A percentile compares a stretch with the other conserved stretches of the same genome.
These are phyloP conservation scores for Metschnikowia lochheadii DNA, from an alignment of 805 yeast species.

Conservation along the genomic window DNA sequence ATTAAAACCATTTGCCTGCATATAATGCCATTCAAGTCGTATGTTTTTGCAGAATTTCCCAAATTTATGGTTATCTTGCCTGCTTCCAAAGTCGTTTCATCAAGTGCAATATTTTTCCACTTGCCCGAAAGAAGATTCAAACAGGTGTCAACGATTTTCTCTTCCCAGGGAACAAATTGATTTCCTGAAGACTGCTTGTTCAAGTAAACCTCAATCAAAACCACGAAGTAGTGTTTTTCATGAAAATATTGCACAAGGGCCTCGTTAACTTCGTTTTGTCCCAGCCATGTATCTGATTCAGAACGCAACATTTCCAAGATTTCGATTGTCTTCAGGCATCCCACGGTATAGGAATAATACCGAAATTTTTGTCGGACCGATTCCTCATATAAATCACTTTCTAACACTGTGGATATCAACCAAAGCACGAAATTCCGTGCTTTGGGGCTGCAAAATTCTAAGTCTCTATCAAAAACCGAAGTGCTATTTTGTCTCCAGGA, in stretches of 20 bases:
- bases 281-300: constrained; percentile 12
- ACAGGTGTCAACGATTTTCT: constrained; percentile 8
- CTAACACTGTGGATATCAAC: constrained; percentile 8
- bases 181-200: constrained; percentile 10
- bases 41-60: not conserved
- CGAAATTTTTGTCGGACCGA: constrained; percentile 5
- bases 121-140: constrained; percentile 8
- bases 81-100: not conserved
- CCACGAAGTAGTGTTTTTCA: not conserved
- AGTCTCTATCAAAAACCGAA: not conserved
- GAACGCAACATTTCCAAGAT: constrained; percentile 3
- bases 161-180: constrained; percentile 6
- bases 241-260: constrained; percentile 13
- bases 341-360: constrained; percentile 5
- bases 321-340: not conserved
- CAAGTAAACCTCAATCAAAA: constrained; percentile 7
- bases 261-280: constrained; percentile 9
- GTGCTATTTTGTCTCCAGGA: not conserved
- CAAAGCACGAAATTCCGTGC: constrained; percentile 6
- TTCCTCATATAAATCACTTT: not conserved
- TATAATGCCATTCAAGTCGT: constrained; percentile 8
- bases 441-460: not conserved
- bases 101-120: not conserved
- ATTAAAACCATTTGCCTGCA: constrained; percentile 16
- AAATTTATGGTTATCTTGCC: not conserved